Conservation (phyloP, 768 basidiomycete genomes). For the Xerocomellus intermedius region DNA sequence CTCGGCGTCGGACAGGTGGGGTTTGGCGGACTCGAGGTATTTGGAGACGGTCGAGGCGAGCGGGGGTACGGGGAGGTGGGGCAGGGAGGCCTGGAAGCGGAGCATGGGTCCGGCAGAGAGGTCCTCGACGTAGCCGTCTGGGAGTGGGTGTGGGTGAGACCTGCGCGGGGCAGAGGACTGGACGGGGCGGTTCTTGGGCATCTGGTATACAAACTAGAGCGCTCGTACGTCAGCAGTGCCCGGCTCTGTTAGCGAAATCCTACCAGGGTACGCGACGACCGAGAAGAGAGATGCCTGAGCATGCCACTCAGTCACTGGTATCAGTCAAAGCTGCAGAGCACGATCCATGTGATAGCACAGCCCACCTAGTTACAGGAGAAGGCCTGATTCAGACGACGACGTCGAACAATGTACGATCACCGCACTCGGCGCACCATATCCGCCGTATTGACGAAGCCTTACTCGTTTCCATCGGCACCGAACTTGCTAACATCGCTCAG, state of each 20-base stretch:
- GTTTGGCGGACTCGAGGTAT: conserved; percentile 83
- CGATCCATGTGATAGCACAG: too few species aligned
- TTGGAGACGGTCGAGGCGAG: conserved; percentile 81
- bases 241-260: too few species aligned
- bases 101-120: conserved; percentile 65
- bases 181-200: conserved; percentile 31
- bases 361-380: too few species aligned
- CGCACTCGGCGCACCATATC: too few species aligned
- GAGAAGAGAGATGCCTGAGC: neutral
- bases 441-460: too few species aligned
- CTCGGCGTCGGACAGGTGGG: conserved; percentile 66
- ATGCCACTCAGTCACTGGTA: conserved; percentile 3
- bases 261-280: conserved; percentile 2
- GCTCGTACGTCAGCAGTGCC: neutral
- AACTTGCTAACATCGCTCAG: too few species aligned
- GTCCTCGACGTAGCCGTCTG: conserved; percentile 53
- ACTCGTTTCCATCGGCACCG: too few species aligned
- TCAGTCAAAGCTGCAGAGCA: neutral
- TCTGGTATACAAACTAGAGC: conserved; percentile 18
- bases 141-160: conserved; percentile 34
- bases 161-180: conserved; percentile 19
- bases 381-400: too few species aligned
- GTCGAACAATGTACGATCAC: too few species aligned
- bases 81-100: conserved; percentile 69
- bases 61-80: conserved; percentile 79